Percentiles rank a stretch among this genome's conserved stretches.
Evolutionary conservation across 1,284 basidiomycete species (phyloP).

Genomic region (Athelia sp.): DNA sequence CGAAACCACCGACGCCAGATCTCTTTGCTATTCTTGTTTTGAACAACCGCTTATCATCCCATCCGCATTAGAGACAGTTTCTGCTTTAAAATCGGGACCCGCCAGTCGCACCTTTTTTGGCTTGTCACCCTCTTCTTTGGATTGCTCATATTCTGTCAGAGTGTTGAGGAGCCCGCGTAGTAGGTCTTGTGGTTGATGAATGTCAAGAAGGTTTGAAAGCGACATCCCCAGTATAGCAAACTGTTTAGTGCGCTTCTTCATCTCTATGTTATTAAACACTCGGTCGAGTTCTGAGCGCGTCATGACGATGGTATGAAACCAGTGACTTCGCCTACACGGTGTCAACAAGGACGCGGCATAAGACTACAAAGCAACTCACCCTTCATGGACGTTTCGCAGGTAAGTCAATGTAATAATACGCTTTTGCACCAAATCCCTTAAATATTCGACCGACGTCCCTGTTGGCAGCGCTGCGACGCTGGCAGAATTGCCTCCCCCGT

Average conservation of each 20-base stretch:
- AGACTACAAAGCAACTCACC: slow-evolving; percentile 43
- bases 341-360: slow-evolving; percentile 7
- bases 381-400: slow-evolving; percentile 78
- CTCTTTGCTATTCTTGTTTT: slow-evolving; percentile 49
- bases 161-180: slow-evolving; percentile 67
- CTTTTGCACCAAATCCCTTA: slow-evolving; percentile 76
- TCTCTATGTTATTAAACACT: slow-evolving; percentile 66
- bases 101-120: slow-evolving; percentile 60
- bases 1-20: slow-evolving; percentile 41
- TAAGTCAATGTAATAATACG: slow-evolving; percentile 81
- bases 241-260: slow-evolving; percentile 74
- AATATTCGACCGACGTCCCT: slow-evolving; percentile 68
- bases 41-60: slow-evolving; percentile 47
- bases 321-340: slow-evolving; percentile 63
- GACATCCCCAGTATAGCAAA: slow-evolving; percentile 84
- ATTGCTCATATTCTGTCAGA: slow-evolving; percentile 73
- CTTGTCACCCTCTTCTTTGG: slow-evolving; percentile 76
- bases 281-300: slow-evolving; percentile 67
- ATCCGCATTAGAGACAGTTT: slow-evolving; percentile 1
- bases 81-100: background rate
- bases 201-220: slow-evolving; percentile 74
- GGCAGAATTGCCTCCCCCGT: slow-evolving; percentile 5
- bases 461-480: slow-evolving; percentile 40
- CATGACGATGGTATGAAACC: slow-evolving; percentile 85
- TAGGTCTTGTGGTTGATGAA: slow-evolving; percentile 72